These are phyloP conservation scores for Triticum turgidum DNA, from an alignment of 176 grass and related monocot genomes.

Conservation along the genomic window DNA sequence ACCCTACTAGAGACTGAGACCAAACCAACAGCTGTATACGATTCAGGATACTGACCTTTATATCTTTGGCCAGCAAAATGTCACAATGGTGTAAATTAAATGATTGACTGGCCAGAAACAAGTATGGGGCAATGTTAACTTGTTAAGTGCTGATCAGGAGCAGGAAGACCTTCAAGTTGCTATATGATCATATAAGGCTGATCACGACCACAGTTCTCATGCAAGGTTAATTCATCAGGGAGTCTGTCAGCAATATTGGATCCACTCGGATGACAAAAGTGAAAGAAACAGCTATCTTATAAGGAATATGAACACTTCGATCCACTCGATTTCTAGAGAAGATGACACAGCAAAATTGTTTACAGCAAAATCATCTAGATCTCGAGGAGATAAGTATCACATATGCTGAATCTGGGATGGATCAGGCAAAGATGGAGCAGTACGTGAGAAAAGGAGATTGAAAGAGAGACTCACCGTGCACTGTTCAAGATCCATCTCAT, in stretches of 20 bases:
- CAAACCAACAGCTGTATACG: background rate
- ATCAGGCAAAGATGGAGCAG: background rate
- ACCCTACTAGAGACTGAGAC: background rate
- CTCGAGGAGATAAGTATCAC: background rate
- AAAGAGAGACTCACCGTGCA: background rate
- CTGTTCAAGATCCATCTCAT: background rate
- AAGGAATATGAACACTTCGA: background rate
- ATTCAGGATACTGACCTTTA: no score
- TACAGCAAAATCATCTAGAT: background rate
- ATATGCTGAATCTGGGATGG: background rate
- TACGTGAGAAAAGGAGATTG: background rate
- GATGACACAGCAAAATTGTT: background rate
- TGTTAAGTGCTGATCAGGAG: background rate
- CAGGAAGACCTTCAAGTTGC: background rate
- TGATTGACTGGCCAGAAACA: no score
- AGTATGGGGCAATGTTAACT: background rate
- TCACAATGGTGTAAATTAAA: no score
- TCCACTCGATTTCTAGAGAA: background rate
- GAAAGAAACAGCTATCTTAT: background rate
- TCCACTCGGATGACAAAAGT: background rate
- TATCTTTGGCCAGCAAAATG: no score
- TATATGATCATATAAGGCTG: background rate
- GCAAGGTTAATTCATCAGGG: background rate
- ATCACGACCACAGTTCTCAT: background rate
- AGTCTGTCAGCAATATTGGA: background rate